Evolutionary conservation across 441 rosid species (phyloP), one percentile per base, ranked within the genome.

Genomic region (Flueggea neowawraea): DNA sequence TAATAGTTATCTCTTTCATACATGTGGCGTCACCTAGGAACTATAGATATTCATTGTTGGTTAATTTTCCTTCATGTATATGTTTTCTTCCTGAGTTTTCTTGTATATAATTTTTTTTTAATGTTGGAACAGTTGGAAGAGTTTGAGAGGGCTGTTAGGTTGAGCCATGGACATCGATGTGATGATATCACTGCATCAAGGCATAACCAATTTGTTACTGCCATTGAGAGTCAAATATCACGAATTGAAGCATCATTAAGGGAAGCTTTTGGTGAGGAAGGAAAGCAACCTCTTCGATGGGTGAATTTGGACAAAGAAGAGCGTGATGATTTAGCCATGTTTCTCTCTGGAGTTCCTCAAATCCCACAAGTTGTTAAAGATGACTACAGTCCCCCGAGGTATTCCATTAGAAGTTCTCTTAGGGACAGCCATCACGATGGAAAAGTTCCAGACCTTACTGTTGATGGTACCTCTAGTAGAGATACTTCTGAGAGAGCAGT

Each of bases 241-340:
- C 77, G 31, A 65, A 92, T 91, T 14, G 87, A 91, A 65, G 67
- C 80, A 36, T 71, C 82, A n/a, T 73, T 90, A 66, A 79, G 66
- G 65, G 86, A 83, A 62, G 69, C 82, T 28, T 78, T 74, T 64
- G 63, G 54, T 28, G 77, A 76, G 77, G 85, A 82, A 58, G 96
- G 88, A 57, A 85, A 82, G 66, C 84, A 78, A 44, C 83, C 92
- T 63, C 71, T 85, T 74, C 83, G 75, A 72, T 89, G 82, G 90
- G 84, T 91, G 54, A 80, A 87, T 74, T 73, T 88, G 57, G 80
- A 91, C 65, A 73, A 88, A 80, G 88, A 85, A 68, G 97, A 91
- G 68, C 57, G 96, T 43, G 89, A 89, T 76, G 92, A 91, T 67
- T 81, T 91, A 57, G 97, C 96, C 3, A 71, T 78, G 75, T 89